Evolutionary conservation across 1,284 basidiomycete species (phyloP).

Genomic region (Sanghuangporus baumii): DNA sequence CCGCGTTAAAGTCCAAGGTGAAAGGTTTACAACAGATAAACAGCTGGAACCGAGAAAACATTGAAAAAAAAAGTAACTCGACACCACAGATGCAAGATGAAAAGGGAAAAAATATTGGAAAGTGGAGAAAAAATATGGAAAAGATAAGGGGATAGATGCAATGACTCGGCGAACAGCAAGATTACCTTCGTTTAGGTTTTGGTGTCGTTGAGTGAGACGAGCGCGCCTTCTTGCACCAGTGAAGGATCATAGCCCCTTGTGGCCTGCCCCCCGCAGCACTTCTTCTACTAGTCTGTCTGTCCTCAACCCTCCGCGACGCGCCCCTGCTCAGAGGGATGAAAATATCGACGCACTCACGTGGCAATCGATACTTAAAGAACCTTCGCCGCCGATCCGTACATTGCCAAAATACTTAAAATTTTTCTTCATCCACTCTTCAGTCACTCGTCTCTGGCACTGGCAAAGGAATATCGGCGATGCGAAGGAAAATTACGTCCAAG

Average conservation of each 20-base stretch:
- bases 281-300: background rate
- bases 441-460: background rate
- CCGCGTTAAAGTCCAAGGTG: background rate
- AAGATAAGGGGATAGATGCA: background rate
- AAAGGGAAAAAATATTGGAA: background rate
- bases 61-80: background rate
- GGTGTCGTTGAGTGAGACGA: background rate
- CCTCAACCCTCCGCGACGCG: background rate
- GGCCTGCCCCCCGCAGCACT: background rate
- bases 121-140: background rate
- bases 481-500: background rate
- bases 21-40: background rate
- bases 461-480: background rate
- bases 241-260: background rate
- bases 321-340: background rate
- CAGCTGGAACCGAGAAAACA: background rate
- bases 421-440: background rate
- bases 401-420: background rate
- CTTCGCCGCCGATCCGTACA: background rate
- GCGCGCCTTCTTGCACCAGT: background rate
- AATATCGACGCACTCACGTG: background rate
- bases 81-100: background rate
- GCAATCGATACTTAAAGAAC: background rate
- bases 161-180: background rate
- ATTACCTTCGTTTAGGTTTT: background rate